These are phyloP conservation scores for Tuber magnatum DNA, from an alignment of 495 filamentous ascomycete genomes.

Conservation along the genomic window DNA sequence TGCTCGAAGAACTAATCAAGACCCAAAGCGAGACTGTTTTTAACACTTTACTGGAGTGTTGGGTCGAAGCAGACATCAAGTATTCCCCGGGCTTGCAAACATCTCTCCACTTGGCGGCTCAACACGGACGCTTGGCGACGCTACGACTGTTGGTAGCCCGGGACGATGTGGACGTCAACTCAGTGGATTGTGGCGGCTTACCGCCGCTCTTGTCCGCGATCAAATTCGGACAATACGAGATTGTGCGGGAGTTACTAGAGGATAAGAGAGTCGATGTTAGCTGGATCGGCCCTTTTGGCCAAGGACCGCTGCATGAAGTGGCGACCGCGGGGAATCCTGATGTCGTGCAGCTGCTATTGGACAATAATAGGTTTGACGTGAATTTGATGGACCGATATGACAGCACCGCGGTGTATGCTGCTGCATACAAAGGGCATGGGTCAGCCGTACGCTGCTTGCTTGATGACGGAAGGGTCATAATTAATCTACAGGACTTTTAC, in stretches of 20 bases:
- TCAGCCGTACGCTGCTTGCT: not conserved
- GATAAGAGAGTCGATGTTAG: not conserved
- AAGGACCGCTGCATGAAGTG: slow-evolving; percentile 3
- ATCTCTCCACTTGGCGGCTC: slow-evolving; percentile 18
- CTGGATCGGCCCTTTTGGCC: not conserved
- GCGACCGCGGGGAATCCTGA: not conserved
- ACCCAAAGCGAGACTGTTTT: not conserved
- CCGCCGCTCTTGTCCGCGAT: not conserved
- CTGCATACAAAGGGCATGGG: not conserved
- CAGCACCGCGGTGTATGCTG: not conserved
- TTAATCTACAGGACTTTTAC: not conserved
- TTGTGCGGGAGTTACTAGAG: not conserved
- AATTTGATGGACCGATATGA: not conserved
- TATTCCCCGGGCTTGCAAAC: slow-evolving; percentile 1
- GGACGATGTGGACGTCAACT: not conserved
- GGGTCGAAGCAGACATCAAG: not conserved
- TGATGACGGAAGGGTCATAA: not conserved
- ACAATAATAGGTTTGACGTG: not conserved
- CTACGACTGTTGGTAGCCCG: not conserved
- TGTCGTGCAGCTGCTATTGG: slow-evolving; percentile 9
- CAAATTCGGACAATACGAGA: not conserved
- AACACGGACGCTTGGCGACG: slow-evolving; percentile 1
- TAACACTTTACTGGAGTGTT: not conserved
- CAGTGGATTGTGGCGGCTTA: not conserved
- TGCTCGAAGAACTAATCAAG: not conserved